phyloP scores from a whole-genome alignment of 495 filamentous ascomycete genomes.

The Penicillium arizonense region DNA sequence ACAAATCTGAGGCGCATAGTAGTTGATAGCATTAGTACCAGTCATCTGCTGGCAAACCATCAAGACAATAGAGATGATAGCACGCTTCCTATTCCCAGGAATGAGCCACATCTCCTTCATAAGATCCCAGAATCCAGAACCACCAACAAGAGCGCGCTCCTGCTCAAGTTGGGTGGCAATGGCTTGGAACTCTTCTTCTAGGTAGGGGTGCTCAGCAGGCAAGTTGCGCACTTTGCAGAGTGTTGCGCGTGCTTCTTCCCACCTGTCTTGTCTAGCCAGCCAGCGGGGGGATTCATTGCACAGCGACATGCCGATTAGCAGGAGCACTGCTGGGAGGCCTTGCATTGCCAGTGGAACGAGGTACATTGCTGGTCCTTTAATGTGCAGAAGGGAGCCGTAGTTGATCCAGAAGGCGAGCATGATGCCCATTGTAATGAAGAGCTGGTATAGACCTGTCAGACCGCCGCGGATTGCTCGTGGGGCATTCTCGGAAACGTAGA shows the following conservation, averaged over 20 bases:
- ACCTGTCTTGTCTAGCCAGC: constrained; percentile 65
- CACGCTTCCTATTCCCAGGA: constrained; percentile 61
- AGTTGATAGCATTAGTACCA: constrained; percentile 65
- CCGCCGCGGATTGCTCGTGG: constrained; percentile 69
- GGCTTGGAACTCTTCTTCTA: constrained; percentile 64
- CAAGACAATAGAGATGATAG: constrained; percentile 52
- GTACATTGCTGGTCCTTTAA: constrained; percentile 53
- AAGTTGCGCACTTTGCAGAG: constrained; percentile 54
- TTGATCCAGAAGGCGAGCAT: constrained; percentile 71
- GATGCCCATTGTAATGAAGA: constrained; percentile 61
- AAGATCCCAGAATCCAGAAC: constrained; percentile 60
- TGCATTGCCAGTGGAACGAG: constrained; percentile 70
- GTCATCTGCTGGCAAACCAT: constrained; percentile 77
- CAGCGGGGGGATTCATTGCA: constrained; percentile 72
- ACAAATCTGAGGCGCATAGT: constrained; percentile 75
- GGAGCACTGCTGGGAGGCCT: constrained; percentile 59
- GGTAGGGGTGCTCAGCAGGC: constrained; percentile 57
- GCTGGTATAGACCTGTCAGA: constrained; percentile 68
- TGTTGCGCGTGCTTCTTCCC: constrained; percentile 61
- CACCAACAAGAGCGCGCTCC: constrained; percentile 61
- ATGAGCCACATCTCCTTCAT: constrained; percentile 73
- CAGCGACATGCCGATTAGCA: constrained; percentile 56
- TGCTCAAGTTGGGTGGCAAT: constrained; percentile 66
- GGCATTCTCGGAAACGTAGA: constrained; percentile 63
- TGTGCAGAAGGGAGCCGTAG: constrained; percentile 55